These are phyloP conservation scores for Fusarium succisae DNA, from an alignment of 2,329 filamentous ascomycete species.

Conservation along the genomic window DNA sequence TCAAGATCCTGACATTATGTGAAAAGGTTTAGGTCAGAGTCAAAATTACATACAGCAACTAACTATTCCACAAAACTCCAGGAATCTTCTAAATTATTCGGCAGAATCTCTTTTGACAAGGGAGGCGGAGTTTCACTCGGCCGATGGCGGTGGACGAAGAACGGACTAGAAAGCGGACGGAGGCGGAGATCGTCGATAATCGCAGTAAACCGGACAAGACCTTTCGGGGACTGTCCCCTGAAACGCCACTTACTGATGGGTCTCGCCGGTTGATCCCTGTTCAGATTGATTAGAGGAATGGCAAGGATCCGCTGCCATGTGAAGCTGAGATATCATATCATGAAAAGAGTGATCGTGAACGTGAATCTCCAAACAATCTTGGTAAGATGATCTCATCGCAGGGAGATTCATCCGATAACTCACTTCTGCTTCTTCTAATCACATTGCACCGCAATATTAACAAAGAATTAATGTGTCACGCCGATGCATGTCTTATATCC, in stretches of 20 bases:
- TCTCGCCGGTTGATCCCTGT: neutral
- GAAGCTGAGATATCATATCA: neutral
- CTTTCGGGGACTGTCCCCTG: neutral
- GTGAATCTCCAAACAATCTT: neutral
- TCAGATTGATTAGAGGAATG: neutral
- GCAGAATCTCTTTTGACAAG: neutral
- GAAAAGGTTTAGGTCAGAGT: neutral
- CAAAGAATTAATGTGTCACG: slow-evolving; percentile 2
- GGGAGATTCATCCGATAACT: neutral
- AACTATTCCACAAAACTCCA: neutral
- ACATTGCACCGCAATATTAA: neutral
- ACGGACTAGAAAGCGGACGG: neutral
- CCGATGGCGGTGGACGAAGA: neutral
- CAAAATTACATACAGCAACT: neutral
- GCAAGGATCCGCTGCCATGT: neutral
- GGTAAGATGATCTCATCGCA: neutral
- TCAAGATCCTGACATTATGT: neutral
- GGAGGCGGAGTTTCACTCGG: neutral
- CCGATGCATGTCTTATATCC: neutral
- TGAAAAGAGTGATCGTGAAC: neutral
- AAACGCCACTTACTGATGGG: neutral
- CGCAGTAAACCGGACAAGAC: neutral
- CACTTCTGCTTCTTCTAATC: neutral
- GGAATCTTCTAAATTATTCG: neutral
- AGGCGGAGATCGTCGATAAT: neutral